These are phyloP conservation scores for Dalbergia cultrata DNA, from an alignment of 306 rosid genomes.

Conservation along the genomic window DNA sequence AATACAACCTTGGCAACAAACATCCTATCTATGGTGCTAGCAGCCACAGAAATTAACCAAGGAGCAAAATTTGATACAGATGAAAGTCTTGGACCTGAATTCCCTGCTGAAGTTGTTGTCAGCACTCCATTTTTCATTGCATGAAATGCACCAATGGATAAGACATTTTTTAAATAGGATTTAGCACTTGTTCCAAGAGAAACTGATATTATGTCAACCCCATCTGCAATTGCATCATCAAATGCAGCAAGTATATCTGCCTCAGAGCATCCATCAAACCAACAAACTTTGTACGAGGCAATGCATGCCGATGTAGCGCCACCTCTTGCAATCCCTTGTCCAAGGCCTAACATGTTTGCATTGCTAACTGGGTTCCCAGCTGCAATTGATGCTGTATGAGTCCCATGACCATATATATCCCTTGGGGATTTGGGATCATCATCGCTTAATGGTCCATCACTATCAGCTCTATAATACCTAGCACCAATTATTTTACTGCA, in stretches of 20 bases:
- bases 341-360: constrained; percentile 56
- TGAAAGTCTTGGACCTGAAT: constrained; percentile 30
- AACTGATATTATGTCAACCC: constrained; percentile 59
- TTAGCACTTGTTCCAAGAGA: constrained; percentile 43
- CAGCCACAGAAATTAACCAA: constrained; percentile 65
- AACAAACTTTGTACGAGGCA: constrained; percentile 67
- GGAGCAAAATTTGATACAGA: constrained; percentile 46
- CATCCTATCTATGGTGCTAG: constrained; percentile 60
- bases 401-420: constrained; percentile 61
- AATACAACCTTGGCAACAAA: constrained; percentile 52
- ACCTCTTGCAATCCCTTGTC: constrained; percentile 61
- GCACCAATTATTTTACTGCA: constrained; percentile 69
- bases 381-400: constrained; percentile 63
- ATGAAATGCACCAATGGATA: constrained; percentile 65
- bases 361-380: constrained; percentile 49
- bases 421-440: constrained; percentile 46
- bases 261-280: constrained; percentile 44
- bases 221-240: constrained; percentile 69
- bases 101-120: constrained; percentile 55
- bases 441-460: background rate
- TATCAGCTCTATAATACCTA: constrained; percentile 40
- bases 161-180: constrained; percentile 40
- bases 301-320: constrained; percentile 63
- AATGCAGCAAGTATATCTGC: constrained; percentile 66
- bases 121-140: constrained; percentile 58